Conservation (phyloP, 2,329 filamentous ascomycete species). For the Aureobasidium sp. region DNA sequence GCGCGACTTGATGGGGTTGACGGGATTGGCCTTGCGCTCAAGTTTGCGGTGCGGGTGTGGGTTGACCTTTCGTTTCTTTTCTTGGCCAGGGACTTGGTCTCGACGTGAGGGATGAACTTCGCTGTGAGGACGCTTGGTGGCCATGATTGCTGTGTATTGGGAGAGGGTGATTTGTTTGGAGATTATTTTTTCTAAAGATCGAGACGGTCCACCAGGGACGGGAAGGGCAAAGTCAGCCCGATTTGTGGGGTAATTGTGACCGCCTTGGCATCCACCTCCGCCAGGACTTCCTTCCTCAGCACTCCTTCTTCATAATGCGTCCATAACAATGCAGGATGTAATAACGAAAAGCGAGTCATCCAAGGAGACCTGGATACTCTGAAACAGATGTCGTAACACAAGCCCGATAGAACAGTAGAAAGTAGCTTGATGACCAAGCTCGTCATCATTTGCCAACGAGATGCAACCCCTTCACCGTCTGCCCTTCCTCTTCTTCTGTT, state of each 20-base stretch:
- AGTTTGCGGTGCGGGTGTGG: constrained; percentile 22
- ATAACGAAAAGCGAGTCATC: no score
- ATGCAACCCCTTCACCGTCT: not conserved
- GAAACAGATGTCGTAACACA: no score
- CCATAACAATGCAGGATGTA: no score
- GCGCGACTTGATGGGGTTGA: constrained; percentile 59
- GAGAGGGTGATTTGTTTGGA: not conserved
- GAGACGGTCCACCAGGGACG: not conserved
- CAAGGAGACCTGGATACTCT: no score
- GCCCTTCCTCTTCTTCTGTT: not conserved
- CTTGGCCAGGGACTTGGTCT: constrained; percentile 20
- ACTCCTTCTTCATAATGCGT: no score
- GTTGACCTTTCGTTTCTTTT: constrained; percentile 22
- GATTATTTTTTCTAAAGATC: constrained; percentile 6
- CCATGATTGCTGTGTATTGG: constrained; percentile 18
- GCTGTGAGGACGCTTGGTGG: constrained; percentile 21
- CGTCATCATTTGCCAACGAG: no score
- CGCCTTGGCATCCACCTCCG: no score
- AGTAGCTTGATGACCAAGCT: no score
- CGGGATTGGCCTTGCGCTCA: constrained; percentile 27
- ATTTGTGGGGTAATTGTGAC: not conserved
- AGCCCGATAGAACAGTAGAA: no score
- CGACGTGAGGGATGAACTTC: constrained; percentile 23
- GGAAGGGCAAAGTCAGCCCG: constrained; percentile 9
- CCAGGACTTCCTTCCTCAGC: no score